Percentiles rank a stretch among this genome's conserved stretches.
Conservation (phyloP, 768 basidiomycete species). For the Boletus vermiculosoides region DNA sequence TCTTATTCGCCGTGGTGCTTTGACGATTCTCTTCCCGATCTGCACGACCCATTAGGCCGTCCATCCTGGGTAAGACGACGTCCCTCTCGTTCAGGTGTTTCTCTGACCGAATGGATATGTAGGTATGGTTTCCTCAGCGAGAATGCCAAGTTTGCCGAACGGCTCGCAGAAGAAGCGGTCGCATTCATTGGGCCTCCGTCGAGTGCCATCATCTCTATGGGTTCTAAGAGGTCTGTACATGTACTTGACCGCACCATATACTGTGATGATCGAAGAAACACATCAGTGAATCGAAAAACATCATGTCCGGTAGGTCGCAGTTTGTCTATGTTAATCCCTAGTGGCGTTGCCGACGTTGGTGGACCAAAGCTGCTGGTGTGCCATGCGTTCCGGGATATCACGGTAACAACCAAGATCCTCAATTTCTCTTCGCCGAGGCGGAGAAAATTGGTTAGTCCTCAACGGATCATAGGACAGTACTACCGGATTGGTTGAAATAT, state of each 20-base stretch:
- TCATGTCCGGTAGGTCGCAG: conserved; percentile 68
- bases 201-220: conserved; percentile 89
- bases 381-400: conserved; percentile 96
- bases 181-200: conserved; percentile 91
- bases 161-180: conserved; percentile 73
- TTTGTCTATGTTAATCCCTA: background rate
- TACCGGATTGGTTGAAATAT: background rate
- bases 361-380: conserved; percentile 69
- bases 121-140: conserved; percentile 93
- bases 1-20: background rate
- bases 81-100: background rate
- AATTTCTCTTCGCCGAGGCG: conserved; percentile 67
- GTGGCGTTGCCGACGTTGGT: conserved; percentile 5
- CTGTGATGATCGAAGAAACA: background rate
- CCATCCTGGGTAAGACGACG: conserved; percentile 71
- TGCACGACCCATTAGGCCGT: conserved; percentile 60
- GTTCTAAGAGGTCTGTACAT: conserved; percentile 76
- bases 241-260: background rate
- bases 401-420: conserved; percentile 72
- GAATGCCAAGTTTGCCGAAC: conserved; percentile 78
- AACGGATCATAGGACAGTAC: background rate
- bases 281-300: conserved; percentile 89
- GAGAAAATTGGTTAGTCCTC: conserved; percentile 58
- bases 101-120: background rate
- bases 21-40: background rate